Base-by-base conservation (phyloP, 2,329 filamentous ascomycete genomes). In the Botrytis deweyae region DNA sequence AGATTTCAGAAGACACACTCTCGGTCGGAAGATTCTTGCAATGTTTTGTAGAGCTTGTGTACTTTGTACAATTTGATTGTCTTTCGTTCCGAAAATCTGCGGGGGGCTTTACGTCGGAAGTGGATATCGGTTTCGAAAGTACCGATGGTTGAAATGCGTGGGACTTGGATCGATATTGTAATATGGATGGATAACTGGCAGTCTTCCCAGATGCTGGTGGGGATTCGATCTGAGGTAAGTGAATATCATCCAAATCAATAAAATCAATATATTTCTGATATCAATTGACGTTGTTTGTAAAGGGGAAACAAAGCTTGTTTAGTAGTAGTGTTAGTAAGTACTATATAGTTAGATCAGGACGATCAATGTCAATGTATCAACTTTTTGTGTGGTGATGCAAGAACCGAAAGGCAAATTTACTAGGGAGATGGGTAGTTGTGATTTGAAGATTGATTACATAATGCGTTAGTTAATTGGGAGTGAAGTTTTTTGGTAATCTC, bases 71-170 rank as follows among this genome's bases (percentile, higher is more conserved):
- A 64, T 64, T 42, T n/a, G 38, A 64, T 64, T 64, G 62, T 64
- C 62, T 64, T 44, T 64, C 62, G 62, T 44, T 64, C 62, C 62
- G 62, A 65, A 65, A 65, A 65, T 44, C 62, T 65, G 62, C 62
- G 62, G 62, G 62, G 62, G 40, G 29, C 62, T n/a, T 40, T 63
- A 42, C 61, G 25, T 25, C 61, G 38, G 38, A 40, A 64, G 62
- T 64, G 62, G 62, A 64, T 58, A 58, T 64, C 38, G 62, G 62
- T 40, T 44, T 42, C n/a, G 38, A 44, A 42, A 42, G 62, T 64
- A 64, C 62, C 62, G 62, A n/a, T 64, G 40, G 3, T 40, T 64
- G 52, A 58, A 58, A 58, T 58, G 52, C 52, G 52, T 58, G 40
- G 40, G 62, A n/a, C 10, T 22, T 33, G 40, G 8, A 63, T 63